Conservation (phyloP, 2,329 filamentous ascomycete genomes). For the Exserohilum turcica region DNA sequence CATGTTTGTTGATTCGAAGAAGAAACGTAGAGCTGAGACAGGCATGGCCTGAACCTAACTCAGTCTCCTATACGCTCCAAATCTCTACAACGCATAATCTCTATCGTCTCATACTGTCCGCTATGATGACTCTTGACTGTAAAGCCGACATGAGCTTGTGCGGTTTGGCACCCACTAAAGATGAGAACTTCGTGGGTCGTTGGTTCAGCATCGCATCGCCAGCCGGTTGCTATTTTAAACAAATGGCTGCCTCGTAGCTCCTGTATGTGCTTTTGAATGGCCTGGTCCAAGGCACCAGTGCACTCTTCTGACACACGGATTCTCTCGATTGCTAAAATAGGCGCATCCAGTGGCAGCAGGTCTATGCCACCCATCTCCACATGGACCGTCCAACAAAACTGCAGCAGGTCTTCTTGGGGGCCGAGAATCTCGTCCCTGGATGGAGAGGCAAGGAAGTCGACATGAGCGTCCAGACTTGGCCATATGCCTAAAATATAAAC, state of each 20-base stretch:
- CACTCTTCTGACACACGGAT: slow-evolving; percentile 16
- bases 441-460: slow-evolving; percentile 35
- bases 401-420: slow-evolving; percentile 36
- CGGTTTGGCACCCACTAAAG: slow-evolving; percentile 31
- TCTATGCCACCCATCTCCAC: slow-evolving; percentile 28
- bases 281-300: slow-evolving; percentile 21
- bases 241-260: slow-evolving; percentile 19
- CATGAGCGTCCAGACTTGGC: slow-evolving; percentile 35
- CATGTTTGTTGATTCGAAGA: neutral
- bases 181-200: slow-evolving; percentile 30
- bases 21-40: neutral
- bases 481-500: slow-evolving; percentile 43
- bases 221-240: slow-evolving; percentile 28
- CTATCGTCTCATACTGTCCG: slow-evolving; percentile 20
- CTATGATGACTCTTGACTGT: slow-evolving; percentile 6
- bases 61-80: slow-evolving; percentile 21
- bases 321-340: slow-evolving; percentile 33
- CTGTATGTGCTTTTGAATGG: slow-evolving; percentile 18
- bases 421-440: slow-evolving; percentile 33
- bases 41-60: neutral
- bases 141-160: slow-evolving; percentile 23
- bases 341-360: slow-evolving; percentile 31
- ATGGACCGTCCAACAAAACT: slow-evolving; percentile 39
- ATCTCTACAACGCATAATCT: slow-evolving; percentile 25
- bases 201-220: slow-evolving; percentile 31